Percentiles rank a stretch among this genome's conserved stretches.
These are phyloP conservation scores for Penicillium malachiteum DNA, from an alignment of 495 filamentous ascomycete genomes.

Conservation along the genomic window DNA sequence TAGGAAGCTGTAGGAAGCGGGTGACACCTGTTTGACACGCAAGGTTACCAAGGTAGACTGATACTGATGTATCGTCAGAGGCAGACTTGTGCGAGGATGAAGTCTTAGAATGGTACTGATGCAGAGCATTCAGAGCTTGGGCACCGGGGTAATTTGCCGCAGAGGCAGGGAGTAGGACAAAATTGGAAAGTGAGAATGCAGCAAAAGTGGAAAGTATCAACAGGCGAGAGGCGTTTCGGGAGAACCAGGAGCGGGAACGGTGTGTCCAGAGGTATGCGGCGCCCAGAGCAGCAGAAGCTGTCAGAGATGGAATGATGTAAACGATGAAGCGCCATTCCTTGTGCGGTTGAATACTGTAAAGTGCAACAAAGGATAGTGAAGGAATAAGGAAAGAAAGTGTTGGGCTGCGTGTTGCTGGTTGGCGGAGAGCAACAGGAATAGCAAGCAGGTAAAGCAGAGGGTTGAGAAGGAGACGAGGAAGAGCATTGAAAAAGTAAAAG, in stretches of 20 bases:
- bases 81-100: slow-evolving; percentile 9
- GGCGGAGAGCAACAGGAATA: slow-evolving; percentile 62
- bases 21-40: slow-evolving; percentile 94
- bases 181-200: slow-evolving; percentile 57
- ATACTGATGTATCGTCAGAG: slow-evolving; percentile 9
- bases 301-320: slow-evolving; percentile 79
- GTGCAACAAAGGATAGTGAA: slow-evolving; percentile 63
- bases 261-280: slow-evolving; percentile 73
- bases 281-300: slow-evolving; percentile 71
- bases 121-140: slow-evolving; percentile 59
- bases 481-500: slow-evolving; percentile 79
- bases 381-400: slow-evolving; percentile 62
- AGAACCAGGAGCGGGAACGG: slow-evolving; percentile 53
- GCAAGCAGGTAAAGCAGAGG: slow-evolving; percentile 61
- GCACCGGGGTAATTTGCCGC: slow-evolving; percentile 90
- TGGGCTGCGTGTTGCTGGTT: slow-evolving; percentile 46
- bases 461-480: slow-evolving; percentile 83
- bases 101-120: slow-evolving; percentile 28
- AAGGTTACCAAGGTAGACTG: slow-evolving; percentile 79
- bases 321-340: slow-evolving; percentile 97
- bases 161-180: slow-evolving; percentile 65
- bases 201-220: slow-evolving; percentile 60
- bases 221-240: slow-evolving; percentile 42
- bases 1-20: slow-evolving; percentile 63
- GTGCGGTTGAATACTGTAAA: slow-evolving; percentile 86